phyloP scores from a whole-genome alignment of 2,329 filamentous ascomycete species.

The Penicillium concentricum region DNA sequence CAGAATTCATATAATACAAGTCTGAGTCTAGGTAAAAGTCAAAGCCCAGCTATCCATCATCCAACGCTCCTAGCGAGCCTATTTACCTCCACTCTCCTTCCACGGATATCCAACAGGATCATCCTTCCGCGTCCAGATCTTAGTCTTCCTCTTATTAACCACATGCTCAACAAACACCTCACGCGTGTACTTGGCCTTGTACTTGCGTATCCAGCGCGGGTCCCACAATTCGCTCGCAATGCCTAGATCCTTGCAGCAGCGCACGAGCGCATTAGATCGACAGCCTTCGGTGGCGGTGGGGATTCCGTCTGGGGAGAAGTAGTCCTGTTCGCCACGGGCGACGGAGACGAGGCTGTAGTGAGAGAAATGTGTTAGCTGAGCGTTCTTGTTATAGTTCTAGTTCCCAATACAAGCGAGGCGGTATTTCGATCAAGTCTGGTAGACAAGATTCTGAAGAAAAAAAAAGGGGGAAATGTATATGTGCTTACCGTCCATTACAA shows the following conservation, averaged over 20 bases:
- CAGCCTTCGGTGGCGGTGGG: conserved; percentile 94
- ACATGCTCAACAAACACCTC: conserved; percentile 90
- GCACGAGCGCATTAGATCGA: conserved; percentile 96
- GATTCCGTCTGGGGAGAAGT: conserved; percentile 85
- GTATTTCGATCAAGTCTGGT: not conserved
- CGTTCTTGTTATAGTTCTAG: not conserved
- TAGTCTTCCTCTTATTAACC: conserved; percentile 81
- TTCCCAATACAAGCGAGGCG: too few species aligned
- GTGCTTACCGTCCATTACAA: conserved; percentile 72
- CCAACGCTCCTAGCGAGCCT: not conserved
- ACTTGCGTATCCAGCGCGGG: conserved; percentile 81
- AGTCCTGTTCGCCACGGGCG: conserved; percentile 90
- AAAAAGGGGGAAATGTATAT: not conserved
- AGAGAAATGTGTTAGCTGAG: conserved; percentile 4
- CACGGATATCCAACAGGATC: conserved; percentile 67
- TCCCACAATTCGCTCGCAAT: conserved; percentile 97
- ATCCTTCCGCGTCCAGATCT: conserved; percentile 83
- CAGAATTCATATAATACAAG: not conserved
- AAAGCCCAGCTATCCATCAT: not conserved
- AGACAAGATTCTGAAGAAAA: not conserved
- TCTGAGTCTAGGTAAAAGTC: not conserved
- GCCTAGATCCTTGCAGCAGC: conserved; percentile 96
- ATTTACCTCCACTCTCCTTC: conserved; percentile 48
- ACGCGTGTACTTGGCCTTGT: conserved; percentile 70
- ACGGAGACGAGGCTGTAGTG: conserved; percentile 75